phyloP scores from a whole-genome alignment of 441 rosid genomes.

The Breynia disticha region DNA sequence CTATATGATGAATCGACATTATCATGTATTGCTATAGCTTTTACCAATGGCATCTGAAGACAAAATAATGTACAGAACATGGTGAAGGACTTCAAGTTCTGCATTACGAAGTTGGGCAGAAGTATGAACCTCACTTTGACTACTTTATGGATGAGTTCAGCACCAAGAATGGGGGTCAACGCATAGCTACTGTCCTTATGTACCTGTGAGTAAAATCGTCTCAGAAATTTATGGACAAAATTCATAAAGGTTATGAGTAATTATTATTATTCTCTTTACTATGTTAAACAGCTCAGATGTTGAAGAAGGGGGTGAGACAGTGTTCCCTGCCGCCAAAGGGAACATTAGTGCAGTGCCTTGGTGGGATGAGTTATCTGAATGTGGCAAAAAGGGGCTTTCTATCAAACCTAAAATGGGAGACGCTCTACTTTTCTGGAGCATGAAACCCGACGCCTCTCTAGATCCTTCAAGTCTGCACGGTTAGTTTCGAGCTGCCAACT shows the following conservation, averaged over 20 bases:
- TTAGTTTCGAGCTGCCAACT: slow-evolving; percentile 20
- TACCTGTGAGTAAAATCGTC: slow-evolving; percentile 55
- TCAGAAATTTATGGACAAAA: neutral
- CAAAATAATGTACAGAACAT: slow-evolving; percentile 39
- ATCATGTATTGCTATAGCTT: too few species aligned
- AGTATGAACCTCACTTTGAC: slow-evolving; percentile 81
- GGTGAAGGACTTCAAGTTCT: slow-evolving; percentile 94
- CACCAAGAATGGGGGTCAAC: slow-evolving; percentile 79
- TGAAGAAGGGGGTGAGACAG: slow-evolving; percentile 97
- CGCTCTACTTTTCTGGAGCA: slow-evolving; percentile 90
- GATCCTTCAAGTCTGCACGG: slow-evolving; percentile 91
- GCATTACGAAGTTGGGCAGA: slow-evolving; percentile 87
- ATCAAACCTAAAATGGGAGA: slow-evolving; percentile 85
- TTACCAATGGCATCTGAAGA: too few species aligned
- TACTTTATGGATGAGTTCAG: slow-evolving; percentile 80
- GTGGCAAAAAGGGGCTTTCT: slow-evolving; percentile 68
- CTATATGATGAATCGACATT: too few species aligned
- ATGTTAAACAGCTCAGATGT: slow-evolving; percentile 65
- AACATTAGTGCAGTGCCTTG: slow-evolving; percentile 66
- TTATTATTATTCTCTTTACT: neutral
- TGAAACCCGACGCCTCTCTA: slow-evolving; percentile 74
- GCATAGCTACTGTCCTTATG: slow-evolving; percentile 97
- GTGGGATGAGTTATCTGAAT: slow-evolving; percentile 85
- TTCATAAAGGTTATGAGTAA: too few species aligned
- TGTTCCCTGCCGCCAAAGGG: slow-evolving; percentile 66